A percentile compares a stretch with the other conserved stretches of the same genome.
Conservation (phyloP, 2,329 filamentous ascomycete genomes). For the Colletotrichum horii region DNA sequence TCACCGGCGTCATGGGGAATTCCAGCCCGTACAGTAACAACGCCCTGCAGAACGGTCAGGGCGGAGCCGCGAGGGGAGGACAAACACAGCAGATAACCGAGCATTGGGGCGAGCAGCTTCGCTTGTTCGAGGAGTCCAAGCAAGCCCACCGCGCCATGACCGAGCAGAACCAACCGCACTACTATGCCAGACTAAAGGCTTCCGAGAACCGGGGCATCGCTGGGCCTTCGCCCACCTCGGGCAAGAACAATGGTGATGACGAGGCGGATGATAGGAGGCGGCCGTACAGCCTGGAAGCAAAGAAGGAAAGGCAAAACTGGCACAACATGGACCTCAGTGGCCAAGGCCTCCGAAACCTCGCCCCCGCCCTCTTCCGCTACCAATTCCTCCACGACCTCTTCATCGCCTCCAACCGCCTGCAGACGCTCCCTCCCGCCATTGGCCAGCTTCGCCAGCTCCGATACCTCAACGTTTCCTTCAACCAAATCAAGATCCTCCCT, state of each 20-base stretch:
- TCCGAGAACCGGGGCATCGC: conserved; percentile 71
- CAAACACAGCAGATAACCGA: conserved; percentile 62
- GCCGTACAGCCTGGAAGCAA: conserved; percentile 70
- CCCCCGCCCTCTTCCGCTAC: conserved; percentile 83
- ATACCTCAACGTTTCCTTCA: conserved; percentile 87
- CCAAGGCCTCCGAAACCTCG: conserved; percentile 87
- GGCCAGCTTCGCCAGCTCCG: conserved; percentile 82
- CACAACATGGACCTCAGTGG: conserved; percentile 92
- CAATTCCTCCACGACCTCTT: conserved; percentile 90
- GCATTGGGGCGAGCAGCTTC: conserved; percentile 89
- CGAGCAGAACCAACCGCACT: conserved; percentile 68
- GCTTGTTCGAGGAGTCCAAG: conserved; percentile 78
- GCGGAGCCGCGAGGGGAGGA: conserved; percentile 49
- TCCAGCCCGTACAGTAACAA: conserved; percentile 64
- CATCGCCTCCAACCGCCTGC: conserved; percentile 90
- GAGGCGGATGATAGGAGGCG: conserved; percentile 63
- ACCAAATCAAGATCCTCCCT: conserved; percentile 81
- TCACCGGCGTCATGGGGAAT: conserved; percentile 67
- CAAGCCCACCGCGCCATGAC: conserved; percentile 74
- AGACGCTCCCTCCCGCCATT: conserved; percentile 78
- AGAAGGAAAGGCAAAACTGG: conserved; percentile 81
- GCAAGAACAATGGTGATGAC: conserved; percentile 54
- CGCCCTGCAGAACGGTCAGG: conserved; percentile 63
- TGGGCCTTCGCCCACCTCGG: conserved; percentile 55
- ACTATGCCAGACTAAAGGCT: conserved; percentile 75